Evolutionary conservation across 345 rosid species (phyloP), one percentile per base, ranked within the genome.

Genomic region (Fremontodendron californicum): DNA sequence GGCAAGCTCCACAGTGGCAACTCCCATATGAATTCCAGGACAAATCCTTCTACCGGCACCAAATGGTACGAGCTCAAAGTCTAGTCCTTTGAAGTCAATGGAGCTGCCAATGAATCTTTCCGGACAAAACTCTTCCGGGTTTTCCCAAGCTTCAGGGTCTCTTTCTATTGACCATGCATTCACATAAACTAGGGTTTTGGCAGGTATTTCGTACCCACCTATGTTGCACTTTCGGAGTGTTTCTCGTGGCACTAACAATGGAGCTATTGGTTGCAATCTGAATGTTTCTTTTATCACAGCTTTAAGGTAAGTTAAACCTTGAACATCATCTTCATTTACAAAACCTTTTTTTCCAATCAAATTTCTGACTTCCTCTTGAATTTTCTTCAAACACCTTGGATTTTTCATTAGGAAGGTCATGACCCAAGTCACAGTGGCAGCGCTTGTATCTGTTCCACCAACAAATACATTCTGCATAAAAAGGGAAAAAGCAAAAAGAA

Each of bases 201-300:
- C 80, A 10, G 76, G 78, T 18, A 87, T 75, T 9, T 80, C 78
- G 15, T 84, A 84, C 6, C 86, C 84, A 2, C 71, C 71, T 5
- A 85, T 8, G 1, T 13, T 78, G 77, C 84, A 80, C 2, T 76
- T n/a, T 62, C 65, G 27, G 0, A 68, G 69, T 23, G 84, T 71
- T 71, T 82, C 82, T 70, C 89, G 74, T 9, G 84, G 85, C 10
- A 86, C 3, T 33, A 84, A 46, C 29, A 65, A 63, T 16, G 83
- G 90, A 51, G 4, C 75, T 35, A 57, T 33, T 4, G 83, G 86
- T 31, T 85, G 75, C 61, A 85, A 31, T 52, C 90, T 79, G 62
- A 79, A 52, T 5, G 85, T 77, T 79, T 85, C 90, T 75, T 85
- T 87, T 19, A 85, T 81, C 23, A 85, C 82, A 2, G 92, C 89